phyloP scores from a whole-genome alignment of 2,329 filamentous ascomycete species.

The Aspergillus persii region DNA sequence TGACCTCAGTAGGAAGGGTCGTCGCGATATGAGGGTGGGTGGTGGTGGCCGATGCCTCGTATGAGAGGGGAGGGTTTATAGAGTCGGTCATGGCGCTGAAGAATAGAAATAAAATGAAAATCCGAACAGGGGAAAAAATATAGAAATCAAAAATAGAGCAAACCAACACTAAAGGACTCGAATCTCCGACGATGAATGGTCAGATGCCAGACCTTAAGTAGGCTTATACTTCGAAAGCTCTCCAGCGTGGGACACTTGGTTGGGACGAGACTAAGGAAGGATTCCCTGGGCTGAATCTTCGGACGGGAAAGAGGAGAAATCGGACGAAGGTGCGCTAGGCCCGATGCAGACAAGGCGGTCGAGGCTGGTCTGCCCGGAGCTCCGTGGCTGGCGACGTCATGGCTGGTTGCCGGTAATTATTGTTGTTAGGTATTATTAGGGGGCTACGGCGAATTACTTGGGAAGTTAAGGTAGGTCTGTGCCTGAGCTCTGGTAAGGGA shows the following conservation, averaged over 20 bases:
- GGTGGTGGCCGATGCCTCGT: slow-evolving; percentile 71
- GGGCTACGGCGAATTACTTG: too few species aligned
- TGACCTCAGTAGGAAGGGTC: slow-evolving; percentile 76
- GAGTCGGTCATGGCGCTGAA: slow-evolving; percentile 39
- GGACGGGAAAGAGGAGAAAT: neutral
- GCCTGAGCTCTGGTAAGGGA: too few species aligned
- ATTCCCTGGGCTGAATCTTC: neutral
- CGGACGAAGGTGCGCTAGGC: neutral
- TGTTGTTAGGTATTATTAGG: too few species aligned
- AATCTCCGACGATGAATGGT: neutral
- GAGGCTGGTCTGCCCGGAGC: neutral
- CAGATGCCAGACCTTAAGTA: too few species aligned
- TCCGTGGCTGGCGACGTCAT: neutral
- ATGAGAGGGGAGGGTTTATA: slow-evolving; percentile 67
- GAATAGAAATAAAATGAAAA: neutral
- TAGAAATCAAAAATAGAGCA: neutral
- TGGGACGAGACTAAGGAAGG: neutral
- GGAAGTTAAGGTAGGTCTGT: too few species aligned
- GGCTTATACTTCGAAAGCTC: too few species aligned
- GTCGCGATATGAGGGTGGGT: slow-evolving; percentile 68
- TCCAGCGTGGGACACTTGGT: too few species aligned
- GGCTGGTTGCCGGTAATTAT: neutral
- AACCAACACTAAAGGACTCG: neutral
- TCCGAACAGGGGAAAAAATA: neutral
- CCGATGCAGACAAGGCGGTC: neutral